Percentiles rank a stretch among this genome's conserved stretches.
These are phyloP conservation scores for Candida fluviatilis DNA, from an alignment of 805 yeast species.

Conservation along the genomic window DNA sequence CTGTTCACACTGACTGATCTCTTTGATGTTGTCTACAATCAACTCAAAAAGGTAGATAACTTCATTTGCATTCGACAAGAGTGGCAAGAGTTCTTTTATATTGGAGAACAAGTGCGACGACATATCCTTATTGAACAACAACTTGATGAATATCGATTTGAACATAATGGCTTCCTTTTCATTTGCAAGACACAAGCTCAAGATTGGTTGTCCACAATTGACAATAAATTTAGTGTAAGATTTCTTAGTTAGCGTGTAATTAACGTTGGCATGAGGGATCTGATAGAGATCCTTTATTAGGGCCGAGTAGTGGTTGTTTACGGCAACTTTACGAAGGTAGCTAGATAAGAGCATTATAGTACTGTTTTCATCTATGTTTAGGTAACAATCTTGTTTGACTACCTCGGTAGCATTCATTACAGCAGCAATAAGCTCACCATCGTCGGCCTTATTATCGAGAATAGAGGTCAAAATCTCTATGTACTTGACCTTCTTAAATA, in stretches of 20 bases:
- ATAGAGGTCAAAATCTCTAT: constrained; percentile 27
- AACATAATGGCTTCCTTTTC: constrained; percentile 1
- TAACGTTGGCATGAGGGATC: constrained; percentile 18
- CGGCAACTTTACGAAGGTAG: constrained; percentile 2
- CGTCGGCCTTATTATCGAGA: constrained; percentile 6
- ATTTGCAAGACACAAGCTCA: constrained; percentile 2
- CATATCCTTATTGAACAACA: constrained; percentile 5
- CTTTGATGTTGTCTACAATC: constrained; percentile 26
- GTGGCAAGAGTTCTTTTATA: constrained; percentile 5
- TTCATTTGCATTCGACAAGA: constrained; percentile 13
- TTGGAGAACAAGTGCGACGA: constrained; percentile 3
- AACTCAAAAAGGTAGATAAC: constrained; percentile 18
- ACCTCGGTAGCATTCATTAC: constrained; percentile 16
- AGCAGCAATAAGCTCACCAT: constrained; percentile 10
- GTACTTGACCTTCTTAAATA: constrained; percentile 38
- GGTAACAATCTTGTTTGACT: constrained; percentile 20
- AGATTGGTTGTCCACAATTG: constrained; percentile 18
- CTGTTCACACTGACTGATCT: constrained; percentile 43
- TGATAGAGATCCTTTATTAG: constrained; percentile 19
- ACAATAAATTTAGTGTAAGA: constrained; percentile 20
- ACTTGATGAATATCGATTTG: not conserved
- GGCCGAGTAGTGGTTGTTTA: constrained; percentile 18
- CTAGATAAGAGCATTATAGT: constrained; percentile 21
- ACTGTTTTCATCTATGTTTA: constrained; percentile 29
- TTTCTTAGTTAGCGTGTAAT: constrained; percentile 27